Evolutionary conservation across 805 yeast species (phyloP).

Genomic region (Ogataea haglerorum): DNA sequence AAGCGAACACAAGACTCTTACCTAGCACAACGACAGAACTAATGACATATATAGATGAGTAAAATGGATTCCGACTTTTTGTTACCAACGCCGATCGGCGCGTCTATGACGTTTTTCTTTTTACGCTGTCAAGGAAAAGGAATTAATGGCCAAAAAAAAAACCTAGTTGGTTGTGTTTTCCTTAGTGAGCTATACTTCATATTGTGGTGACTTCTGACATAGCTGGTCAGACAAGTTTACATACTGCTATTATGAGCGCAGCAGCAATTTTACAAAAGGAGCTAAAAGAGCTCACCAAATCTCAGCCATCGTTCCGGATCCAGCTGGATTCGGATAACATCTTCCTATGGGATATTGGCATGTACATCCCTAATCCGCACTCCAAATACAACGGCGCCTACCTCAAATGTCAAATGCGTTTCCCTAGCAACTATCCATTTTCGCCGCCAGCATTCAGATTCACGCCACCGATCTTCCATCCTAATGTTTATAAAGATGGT

Average conservation of each 20-base stretch:
- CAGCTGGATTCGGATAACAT: constrained; percentile 52
- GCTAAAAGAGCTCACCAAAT: constrained; percentile 29
- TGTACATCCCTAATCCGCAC: constrained; percentile 86
- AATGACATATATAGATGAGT: constrained; percentile 8
- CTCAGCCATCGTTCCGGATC: constrained; percentile 33
- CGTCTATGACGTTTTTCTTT: background rate
- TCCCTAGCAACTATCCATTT: constrained; percentile 88
- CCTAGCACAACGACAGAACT: constrained; percentile 2
- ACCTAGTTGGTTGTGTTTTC: constrained; percentile 8
- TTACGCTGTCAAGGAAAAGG: constrained; percentile 1
- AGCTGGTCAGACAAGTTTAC: background rate
- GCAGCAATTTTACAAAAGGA: constrained; percentile 36
- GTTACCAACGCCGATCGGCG: constrained; percentile 8
- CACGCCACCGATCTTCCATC: constrained; percentile 91
- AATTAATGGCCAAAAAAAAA: constrained; percentile 8
- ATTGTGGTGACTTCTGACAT: background rate
- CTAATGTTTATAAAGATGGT: constrained; percentile 93
- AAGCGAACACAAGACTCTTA: constrained; percentile 4
- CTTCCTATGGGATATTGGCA: constrained; percentile 77
- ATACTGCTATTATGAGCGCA: constrained; percentile 20
- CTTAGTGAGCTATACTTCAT: constrained; percentile 1
- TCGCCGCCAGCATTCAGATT: constrained; percentile 91
- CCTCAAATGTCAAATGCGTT: constrained; percentile 89
- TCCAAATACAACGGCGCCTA: constrained; percentile 93
- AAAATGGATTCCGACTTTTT: constrained; percentile 1